Evolutionary conservation across 1,284 basidiomycete species (phyloP).

Genomic region (Melampsora abietis-canadensis): DNA sequence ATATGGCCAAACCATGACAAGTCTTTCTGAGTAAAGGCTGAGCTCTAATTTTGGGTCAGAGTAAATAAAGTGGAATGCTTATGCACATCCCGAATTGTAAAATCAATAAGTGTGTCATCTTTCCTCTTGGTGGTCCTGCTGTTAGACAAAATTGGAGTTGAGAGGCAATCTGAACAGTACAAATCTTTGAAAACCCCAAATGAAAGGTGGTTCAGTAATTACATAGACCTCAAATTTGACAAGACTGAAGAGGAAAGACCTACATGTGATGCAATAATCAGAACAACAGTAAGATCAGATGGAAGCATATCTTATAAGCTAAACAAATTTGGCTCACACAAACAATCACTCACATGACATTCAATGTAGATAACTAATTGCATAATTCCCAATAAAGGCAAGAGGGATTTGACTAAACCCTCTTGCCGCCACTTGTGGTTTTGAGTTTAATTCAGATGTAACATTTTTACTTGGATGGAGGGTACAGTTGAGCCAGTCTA

Average conservation of each 20-base stretch:
- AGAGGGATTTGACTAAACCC: constrained; percentile 47
- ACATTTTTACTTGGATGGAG: not conserved
- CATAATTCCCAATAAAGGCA: constrained; percentile 53
- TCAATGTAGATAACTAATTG: constrained; percentile 51
- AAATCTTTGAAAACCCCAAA: constrained; percentile 46
- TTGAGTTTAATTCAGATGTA: not conserved
- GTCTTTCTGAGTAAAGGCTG: constrained; percentile 61
- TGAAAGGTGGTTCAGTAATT: constrained; percentile 3
- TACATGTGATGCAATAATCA: too few species aligned
- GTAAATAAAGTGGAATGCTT: constrained; percentile 48
- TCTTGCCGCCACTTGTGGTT: not conserved
- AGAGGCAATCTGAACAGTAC: constrained; percentile 47
- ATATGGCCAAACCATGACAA: constrained; percentile 54
- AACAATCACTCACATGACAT: constrained; percentile 54
- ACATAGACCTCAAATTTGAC: constrained; percentile 49
- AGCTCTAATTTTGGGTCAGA: constrained; percentile 54
- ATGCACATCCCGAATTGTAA: constrained; percentile 49
- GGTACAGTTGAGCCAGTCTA: too few species aligned
- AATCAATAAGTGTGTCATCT: constrained; percentile 52
- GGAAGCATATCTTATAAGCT: not conserved
- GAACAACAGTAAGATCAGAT: too few species aligned
- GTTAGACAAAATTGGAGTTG: constrained; percentile 69
- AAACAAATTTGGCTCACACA: constrained; percentile 44
- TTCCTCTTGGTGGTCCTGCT: constrained; percentile 54
- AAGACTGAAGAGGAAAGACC: constrained; percentile 52